Evolutionary conservation across 2,329 filamentous ascomycete species (phyloP).

Genomic region (Conoideocrella luteorostrata): DNA sequence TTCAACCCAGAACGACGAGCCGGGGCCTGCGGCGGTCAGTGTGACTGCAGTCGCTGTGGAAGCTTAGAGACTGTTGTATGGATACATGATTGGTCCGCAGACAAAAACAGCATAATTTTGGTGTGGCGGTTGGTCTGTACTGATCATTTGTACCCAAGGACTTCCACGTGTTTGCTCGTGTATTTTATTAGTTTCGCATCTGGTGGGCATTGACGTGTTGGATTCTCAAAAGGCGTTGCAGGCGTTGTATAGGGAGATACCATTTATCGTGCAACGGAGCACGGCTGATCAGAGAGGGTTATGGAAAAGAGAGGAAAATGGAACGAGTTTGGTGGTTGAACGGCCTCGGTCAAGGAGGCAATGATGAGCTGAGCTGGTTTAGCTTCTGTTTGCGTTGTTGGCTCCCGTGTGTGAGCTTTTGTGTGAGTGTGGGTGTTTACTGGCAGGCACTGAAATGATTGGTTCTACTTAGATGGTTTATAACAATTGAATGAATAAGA

Average conservation of each 20-base stretch:
- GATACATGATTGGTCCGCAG: constrained; percentile 9
- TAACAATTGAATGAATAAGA: constrained; percentile 2
- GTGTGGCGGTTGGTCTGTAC: not conserved
- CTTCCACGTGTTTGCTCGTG: constrained; percentile 20
- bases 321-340: not conserved
- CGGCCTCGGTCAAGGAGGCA: not conserved
- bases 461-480: constrained; percentile 8
- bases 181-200: constrained; percentile 29
- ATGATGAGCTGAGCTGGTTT: not conserved
- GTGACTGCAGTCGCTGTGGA: constrained; percentile 30
- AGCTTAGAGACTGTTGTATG: constrained; percentile 19
- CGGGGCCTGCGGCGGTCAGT: constrained; percentile 27
- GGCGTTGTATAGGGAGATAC: constrained; percentile 33
- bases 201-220: constrained; percentile 23
- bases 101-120: constrained; percentile 5
- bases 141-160: constrained; percentile 11
- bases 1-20: constrained; percentile 42
- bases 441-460: constrained; percentile 1
- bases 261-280: constrained; percentile 23
- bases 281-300: constrained; percentile 13
- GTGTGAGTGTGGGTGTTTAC: not conserved
- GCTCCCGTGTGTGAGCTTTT: no score
- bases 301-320: constrained; percentile 14
- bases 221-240: constrained; percentile 26
- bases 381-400: no score